Evolutionary conservation across 225 moss, liverwort and hornwort genomes (phyloP).

Genomic region (Bryum argenteum): DNA sequence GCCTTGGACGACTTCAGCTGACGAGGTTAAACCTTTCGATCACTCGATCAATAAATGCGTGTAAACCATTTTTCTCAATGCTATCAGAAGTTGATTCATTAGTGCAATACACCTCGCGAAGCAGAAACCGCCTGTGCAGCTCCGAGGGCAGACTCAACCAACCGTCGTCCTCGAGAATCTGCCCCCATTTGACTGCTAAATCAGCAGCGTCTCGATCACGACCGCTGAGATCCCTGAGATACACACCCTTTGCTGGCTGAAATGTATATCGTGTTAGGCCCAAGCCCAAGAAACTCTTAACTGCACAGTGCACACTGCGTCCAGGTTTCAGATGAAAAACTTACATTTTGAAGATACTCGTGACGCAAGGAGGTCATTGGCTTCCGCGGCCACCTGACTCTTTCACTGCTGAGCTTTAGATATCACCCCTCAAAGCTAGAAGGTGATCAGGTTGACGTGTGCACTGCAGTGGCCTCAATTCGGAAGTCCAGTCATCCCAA

Average conservation of each 20-base stretch:
- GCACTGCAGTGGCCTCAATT: neutral
- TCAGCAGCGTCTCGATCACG: neutral
- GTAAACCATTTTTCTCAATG: neutral
- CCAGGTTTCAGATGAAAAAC: too few relatives aligned
- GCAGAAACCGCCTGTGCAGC: neutral
- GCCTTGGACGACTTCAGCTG: neutral
- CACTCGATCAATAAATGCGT: neutral
- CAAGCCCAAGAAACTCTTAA: too few relatives aligned
- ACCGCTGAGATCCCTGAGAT: neutral
- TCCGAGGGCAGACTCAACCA: neutral
- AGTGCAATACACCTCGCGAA: neutral
- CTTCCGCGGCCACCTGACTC: too few relatives aligned
- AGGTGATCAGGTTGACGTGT: too few relatives aligned
- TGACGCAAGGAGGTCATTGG: too few relatives aligned
- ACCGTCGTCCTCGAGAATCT: neutral
- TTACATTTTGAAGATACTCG: too few relatives aligned
- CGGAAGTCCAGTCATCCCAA: neutral
- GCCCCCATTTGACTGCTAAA: slow-evolving; percentile 1
- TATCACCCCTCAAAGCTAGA: too few relatives aligned
- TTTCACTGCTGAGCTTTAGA: too few relatives aligned
- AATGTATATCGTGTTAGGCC: too few relatives aligned
- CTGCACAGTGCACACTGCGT: too few relatives aligned
- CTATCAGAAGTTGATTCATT: neutral
- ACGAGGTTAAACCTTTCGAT: neutral
- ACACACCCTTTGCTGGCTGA: neutral